A percentile compares a stretch with the other conserved stretches of the same genome.
Conservation (phyloP, 2,329 filamentous ascomycete genomes). For the Hortaea sp. region DNA sequence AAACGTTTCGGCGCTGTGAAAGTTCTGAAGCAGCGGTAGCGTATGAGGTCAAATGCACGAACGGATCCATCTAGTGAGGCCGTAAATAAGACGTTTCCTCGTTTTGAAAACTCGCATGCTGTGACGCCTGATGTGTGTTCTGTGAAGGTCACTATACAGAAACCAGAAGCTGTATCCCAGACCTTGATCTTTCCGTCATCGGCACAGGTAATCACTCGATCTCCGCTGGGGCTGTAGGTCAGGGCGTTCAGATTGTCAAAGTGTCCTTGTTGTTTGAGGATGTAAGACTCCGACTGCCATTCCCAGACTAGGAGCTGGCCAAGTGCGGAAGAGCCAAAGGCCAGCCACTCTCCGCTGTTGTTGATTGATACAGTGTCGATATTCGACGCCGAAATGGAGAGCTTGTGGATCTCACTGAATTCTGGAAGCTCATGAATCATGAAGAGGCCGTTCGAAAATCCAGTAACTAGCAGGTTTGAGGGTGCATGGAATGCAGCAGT, state of each 20-base stretch:
- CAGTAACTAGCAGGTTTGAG: conserved; percentile 86
- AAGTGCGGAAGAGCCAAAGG: conserved; percentile 88
- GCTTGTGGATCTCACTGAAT: conserved; percentile 87
- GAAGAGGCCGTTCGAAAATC: conserved; percentile 91
- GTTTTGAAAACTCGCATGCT: conserved; percentile 87
- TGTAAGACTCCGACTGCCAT: conserved; percentile 98
- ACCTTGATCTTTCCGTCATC: conserved; percentile 98
- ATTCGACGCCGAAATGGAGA: conserved; percentile 91
- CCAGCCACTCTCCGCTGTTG: conserved; percentile 89
- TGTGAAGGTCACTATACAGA: conserved; percentile 96
- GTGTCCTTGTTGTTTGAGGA: conserved; percentile 95
- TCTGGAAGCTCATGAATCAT: conserved; percentile 91
- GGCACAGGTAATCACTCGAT: conserved; percentile 82
- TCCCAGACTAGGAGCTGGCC: conserved; percentile 98
- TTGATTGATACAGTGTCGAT: conserved; percentile 95
- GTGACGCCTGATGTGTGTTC: conserved; percentile 94
- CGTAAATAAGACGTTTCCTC: conserved; percentile 92
- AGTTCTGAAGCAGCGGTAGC: conserved; percentile 93
- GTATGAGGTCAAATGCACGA: conserved; percentile 88
- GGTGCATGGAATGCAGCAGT: conserved; percentile 83
- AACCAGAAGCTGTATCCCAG: conserved; percentile 93
- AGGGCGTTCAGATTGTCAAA: conserved; percentile 92
- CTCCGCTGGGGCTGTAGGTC: conserved; percentile 86
- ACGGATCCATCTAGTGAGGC: conserved; percentile 90
- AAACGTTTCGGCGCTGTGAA: conserved; percentile 88